Evolutionary conservation across 768 basidiomycete genomes (phyloP).

Genomic region (Hydnum rufescens): DNA sequence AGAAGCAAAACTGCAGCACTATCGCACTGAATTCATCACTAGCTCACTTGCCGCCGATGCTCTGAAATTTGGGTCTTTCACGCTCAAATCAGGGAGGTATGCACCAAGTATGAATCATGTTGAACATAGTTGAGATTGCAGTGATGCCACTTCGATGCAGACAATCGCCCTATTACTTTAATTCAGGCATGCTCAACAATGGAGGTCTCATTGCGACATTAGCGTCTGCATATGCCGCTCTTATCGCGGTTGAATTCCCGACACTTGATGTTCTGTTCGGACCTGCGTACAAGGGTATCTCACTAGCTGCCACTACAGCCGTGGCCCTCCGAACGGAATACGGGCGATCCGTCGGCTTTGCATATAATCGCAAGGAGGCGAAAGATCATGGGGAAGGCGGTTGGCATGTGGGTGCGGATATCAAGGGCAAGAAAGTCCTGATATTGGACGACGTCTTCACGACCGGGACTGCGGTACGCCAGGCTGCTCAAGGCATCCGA

Average conservation of each 20-base stretch:
- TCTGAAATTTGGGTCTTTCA: conserved; percentile 80
- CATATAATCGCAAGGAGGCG: conserved; percentile 86
- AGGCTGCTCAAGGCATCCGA: conserved; percentile 55
- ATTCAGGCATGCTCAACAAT: conserved; percentile 72
- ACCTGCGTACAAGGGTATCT: conserved; percentile 94
- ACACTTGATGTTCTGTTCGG: conserved; percentile 77
- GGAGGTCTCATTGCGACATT: conserved; percentile 63
- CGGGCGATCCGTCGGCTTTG: conserved; percentile 50
- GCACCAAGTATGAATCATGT: not conserved
- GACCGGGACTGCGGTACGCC: conserved; percentile 69
- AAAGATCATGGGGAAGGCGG: conserved; percentile 97
- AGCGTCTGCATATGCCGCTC: conserved; percentile 64
- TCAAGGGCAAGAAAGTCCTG: conserved; percentile 66
- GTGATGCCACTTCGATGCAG: not conserved
- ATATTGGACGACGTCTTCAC: conserved; percentile 97
- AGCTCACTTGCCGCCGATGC: conserved; percentile 50
- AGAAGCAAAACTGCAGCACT: not conserved
- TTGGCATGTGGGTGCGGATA: conserved; percentile 62
- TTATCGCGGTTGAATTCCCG: conserved; percentile 30
- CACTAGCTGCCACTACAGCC: conserved; percentile 71
- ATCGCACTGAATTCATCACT: conserved; percentile 33
- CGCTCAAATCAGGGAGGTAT: conserved; percentile 86
- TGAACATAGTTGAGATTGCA: not conserved
- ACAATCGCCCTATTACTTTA: conserved; percentile 89
- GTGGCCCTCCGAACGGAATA: conserved; percentile 52